phyloP scores from a whole-genome alignment of 768 basidiomycete genomes.

The Amanita muscaria region DNA sequence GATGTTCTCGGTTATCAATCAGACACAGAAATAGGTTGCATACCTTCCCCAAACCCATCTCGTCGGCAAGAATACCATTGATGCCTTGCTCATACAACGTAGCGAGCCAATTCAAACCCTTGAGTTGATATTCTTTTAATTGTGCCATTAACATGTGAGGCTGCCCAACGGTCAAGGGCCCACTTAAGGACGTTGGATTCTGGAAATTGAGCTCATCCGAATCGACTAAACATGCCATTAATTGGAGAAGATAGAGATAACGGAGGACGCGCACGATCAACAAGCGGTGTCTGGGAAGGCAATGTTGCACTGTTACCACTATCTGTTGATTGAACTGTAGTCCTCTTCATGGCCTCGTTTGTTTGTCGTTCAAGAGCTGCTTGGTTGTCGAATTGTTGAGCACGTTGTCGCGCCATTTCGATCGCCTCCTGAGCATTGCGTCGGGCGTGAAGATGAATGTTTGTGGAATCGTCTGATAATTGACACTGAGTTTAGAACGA shows the following conservation, averaged over 20 bases:
- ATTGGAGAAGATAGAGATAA: neutral
- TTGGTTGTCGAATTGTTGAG: slow-evolving; percentile 77
- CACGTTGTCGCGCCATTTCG: slow-evolving; percentile 65
- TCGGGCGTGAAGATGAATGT: slow-evolving; percentile 76
- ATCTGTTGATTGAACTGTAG: slow-evolving; percentile 38
- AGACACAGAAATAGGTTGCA: slow-evolving; percentile 8
- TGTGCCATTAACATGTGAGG: slow-evolving; percentile 95
- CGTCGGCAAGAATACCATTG: slow-evolving; percentile 98
- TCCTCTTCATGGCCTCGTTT: slow-evolving; percentile 64
- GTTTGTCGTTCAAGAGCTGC: slow-evolving; percentile 76
- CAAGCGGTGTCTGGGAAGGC: slow-evolving; percentile 39
- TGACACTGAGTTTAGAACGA: neutral
- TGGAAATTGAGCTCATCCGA: slow-evolving; percentile 99
- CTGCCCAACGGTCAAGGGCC: slow-evolving; percentile 78
- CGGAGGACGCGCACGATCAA: slow-evolving; percentile 52
- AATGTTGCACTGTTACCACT: slow-evolving; percentile 12
- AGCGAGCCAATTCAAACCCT: slow-evolving; percentile 96
- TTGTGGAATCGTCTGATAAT: slow-evolving; percentile 72
- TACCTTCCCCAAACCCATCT: slow-evolving; percentile 94
- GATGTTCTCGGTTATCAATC: slow-evolving; percentile 1
- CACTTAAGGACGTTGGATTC: slow-evolving; percentile 87
- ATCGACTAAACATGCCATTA: slow-evolving; percentile 48
- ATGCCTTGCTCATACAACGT: slow-evolving; percentile 98
- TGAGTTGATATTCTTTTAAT: slow-evolving; percentile 96
- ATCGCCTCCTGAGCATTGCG: slow-evolving; percentile 89